Evolutionary conservation across 2,329 filamentous ascomycete species (phyloP), one percentile per base, ranked within the genome.

Genomic region (Talaromyces sp.): DNA sequence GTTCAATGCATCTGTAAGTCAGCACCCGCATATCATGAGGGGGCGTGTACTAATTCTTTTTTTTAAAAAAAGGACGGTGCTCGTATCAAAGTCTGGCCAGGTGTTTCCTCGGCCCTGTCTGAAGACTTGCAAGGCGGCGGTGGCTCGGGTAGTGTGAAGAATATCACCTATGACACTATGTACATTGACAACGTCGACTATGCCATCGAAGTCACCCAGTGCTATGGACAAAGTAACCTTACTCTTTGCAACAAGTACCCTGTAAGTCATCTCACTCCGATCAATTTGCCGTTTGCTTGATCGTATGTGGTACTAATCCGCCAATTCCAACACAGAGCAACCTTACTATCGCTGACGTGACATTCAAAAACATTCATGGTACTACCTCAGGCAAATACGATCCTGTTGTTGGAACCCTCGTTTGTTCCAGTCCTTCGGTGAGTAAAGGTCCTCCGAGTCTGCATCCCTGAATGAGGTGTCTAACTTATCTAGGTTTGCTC

Each of bases 1-100:
- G 79, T 76, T 77, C 48, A 84, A 86, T 61, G 81, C 82, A 22
- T 70, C 67, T 17, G 68, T 70, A 52, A 27, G 65, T 51, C 65
- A 2, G n/a, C n/a, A 0, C 5, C 13, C 10, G 80, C 2, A n/a
- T 8, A 13, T 1, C 13, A 20, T 4, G 7, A 0, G n/a, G 13
- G n/a, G 13, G 32, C 33, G n/a, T n/a, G n/a, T n/a, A n/a, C n/a
- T n/a, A 35, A 2, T 3, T 2, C 29, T 24, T 11, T n/a, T 30
- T 42, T 44, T 65, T 2, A 0, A 7, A 22, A 19, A 16, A 75
- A 81, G 48, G 83, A 88, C 58, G 86, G 84, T 27, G 87, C 86
- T 0, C 83, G 87, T 54, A 89, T 90, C 74, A 90, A 90, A 70
- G 86, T 89, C 50, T 90, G 86, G 87, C 86, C 86, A 0, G 84